Conservation (phyloP, 176 grass and related monocot species). For the Zea luxurians region DNA sequence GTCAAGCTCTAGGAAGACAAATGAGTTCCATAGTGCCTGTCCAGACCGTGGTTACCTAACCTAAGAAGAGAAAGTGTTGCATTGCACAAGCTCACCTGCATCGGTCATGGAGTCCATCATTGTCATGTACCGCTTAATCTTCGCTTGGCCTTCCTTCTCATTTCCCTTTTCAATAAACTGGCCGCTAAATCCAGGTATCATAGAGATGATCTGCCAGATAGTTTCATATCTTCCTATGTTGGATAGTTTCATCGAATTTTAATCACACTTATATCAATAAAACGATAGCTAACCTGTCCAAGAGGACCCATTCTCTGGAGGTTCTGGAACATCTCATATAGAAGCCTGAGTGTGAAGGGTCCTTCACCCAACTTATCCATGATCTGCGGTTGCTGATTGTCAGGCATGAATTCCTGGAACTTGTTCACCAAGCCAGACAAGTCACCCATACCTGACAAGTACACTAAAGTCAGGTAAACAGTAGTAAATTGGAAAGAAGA, state of each 20-base stretch:
- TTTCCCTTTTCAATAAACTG: conserved; percentile 88
- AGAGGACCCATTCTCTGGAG: conserved; percentile 88
- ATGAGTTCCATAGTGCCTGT: not conserved
- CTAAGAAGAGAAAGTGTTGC: not conserved
- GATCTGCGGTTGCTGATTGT: conserved; percentile 60
- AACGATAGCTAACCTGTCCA: conserved; percentile 54
- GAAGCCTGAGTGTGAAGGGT: conserved; percentile 70
- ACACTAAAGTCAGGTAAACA: conserved; percentile 25
- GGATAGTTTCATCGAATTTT: conserved; percentile 15
- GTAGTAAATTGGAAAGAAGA: conserved; percentile 14
- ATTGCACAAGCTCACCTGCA: conserved; percentile 49
- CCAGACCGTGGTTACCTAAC: too few relatives aligned
- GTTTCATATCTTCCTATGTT: not conserved
- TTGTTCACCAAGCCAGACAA: conserved; percentile 77
- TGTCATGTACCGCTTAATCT: conserved; percentile 95
- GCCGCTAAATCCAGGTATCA: conserved; percentile 75
- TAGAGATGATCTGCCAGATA: conserved; percentile 64
- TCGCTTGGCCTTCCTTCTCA: conserved; percentile 86
- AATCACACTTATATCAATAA: conserved; percentile 13
- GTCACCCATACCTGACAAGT: conserved; percentile 70
- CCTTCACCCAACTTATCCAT: conserved; percentile 66
- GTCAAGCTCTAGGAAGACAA: conserved; percentile 56
- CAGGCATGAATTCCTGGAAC: conserved; percentile 71
- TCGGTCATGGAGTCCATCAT: conserved; percentile 96
- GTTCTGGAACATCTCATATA: conserved; percentile 72